Conservation (phyloP, 768 basidiomycete genomes). For the Trametes villosa region DNA sequence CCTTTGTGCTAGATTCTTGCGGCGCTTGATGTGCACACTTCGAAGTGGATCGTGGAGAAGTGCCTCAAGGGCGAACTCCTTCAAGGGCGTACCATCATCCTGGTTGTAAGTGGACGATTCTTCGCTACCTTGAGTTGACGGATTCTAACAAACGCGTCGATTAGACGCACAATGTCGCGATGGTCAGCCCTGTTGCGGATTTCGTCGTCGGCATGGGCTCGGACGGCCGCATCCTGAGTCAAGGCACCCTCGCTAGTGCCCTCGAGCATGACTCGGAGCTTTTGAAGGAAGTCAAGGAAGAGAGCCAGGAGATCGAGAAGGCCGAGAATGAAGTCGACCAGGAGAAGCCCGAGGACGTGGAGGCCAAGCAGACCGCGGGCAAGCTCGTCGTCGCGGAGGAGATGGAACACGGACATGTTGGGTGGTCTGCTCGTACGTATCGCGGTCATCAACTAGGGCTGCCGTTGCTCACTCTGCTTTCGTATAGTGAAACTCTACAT, state of each 20-base stretch:
- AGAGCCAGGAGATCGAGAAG: conserved; percentile 26
- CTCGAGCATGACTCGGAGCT: conserved; percentile 43
- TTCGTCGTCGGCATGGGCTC: conserved; percentile 55
- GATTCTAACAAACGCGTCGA: background rate
- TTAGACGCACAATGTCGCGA: conserved; percentile 53
- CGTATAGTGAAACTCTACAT: conserved; percentile 14
- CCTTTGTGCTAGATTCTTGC: conserved; percentile 42
- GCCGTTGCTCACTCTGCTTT: background rate
- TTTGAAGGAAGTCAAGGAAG: conserved; percentile 29
- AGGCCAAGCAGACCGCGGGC: conserved; percentile 42
- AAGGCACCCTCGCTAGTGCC: conserved; percentile 50
- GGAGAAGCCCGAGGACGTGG: conserved; percentile 19
- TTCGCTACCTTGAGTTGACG: too few species aligned
- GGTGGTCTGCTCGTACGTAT: conserved; percentile 44
- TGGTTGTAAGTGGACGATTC: conserved; percentile 51
- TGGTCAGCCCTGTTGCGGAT: conserved; percentile 53
- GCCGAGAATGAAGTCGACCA: conserved; percentile 29
- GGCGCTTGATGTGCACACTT: conserved; percentile 55
- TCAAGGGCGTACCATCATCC: conserved; percentile 47
- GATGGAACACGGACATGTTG: conserved; percentile 60
- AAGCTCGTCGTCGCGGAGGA: conserved; percentile 71
- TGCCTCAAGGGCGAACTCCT: conserved; percentile 49
- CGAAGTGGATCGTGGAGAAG: conserved; percentile 47
- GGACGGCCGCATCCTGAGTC: conserved; percentile 53
- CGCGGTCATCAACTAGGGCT: background rate